Evolutionary conservation across 2,329 filamentous ascomycete species (phyloP).

Genomic region (Emericellopsis atlantica): DNA sequence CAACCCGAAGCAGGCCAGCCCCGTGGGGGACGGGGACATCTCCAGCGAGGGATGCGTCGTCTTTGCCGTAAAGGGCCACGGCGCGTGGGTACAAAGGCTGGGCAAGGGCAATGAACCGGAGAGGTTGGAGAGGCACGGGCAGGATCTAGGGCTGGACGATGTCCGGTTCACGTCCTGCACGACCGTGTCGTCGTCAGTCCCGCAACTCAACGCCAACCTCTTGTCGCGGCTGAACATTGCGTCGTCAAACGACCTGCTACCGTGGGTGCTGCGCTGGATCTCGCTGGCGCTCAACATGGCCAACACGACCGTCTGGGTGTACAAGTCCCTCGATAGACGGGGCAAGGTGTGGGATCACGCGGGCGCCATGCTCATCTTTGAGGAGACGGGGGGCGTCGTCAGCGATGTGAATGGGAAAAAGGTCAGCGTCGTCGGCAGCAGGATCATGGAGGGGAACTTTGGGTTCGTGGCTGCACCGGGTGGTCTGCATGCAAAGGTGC

Average conservation of each 20-base stretch:
- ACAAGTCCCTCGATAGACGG: slow-evolving; percentile 30
- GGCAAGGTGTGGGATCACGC: slow-evolving; percentile 50
- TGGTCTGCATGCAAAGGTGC: slow-evolving; percentile 27
- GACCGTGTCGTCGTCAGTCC: slow-evolving; percentile 32
- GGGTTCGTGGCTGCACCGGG: slow-evolving; percentile 42
- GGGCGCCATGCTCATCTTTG: slow-evolving; percentile 44
- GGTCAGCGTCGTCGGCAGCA: slow-evolving; percentile 35
- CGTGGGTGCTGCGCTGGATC: slow-evolving; percentile 45
- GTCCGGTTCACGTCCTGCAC: slow-evolving; percentile 34
- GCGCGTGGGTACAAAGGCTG: slow-evolving; percentile 24
- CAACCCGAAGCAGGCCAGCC: slow-evolving; percentile 21
- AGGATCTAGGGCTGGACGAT: slow-evolving; percentile 7
- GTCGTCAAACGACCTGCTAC: slow-evolving; percentile 27
- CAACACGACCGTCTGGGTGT: slow-evolving; percentile 44
- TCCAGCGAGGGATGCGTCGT: slow-evolving; percentile 34
- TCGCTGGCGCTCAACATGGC: slow-evolving; percentile 37
- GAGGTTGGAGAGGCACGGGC: not conserved
- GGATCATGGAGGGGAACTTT: slow-evolving; percentile 36
- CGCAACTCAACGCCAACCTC: slow-evolving; percentile 30
- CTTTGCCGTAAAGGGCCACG: slow-evolving; percentile 34
- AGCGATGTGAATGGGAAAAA: slow-evolving; percentile 39
- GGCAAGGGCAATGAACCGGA: not conserved
- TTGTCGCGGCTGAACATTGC: slow-evolving; percentile 28
- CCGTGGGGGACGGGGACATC: slow-evolving; percentile 28
- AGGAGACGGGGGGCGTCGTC: slow-evolving; percentile 41